A percentile compares a stretch with the other conserved stretches of the same genome.
Evolutionary conservation across 2,329 filamentous ascomycete genomes (phyloP).

Genomic region (Pseudopyricularia cyperi): DNA sequence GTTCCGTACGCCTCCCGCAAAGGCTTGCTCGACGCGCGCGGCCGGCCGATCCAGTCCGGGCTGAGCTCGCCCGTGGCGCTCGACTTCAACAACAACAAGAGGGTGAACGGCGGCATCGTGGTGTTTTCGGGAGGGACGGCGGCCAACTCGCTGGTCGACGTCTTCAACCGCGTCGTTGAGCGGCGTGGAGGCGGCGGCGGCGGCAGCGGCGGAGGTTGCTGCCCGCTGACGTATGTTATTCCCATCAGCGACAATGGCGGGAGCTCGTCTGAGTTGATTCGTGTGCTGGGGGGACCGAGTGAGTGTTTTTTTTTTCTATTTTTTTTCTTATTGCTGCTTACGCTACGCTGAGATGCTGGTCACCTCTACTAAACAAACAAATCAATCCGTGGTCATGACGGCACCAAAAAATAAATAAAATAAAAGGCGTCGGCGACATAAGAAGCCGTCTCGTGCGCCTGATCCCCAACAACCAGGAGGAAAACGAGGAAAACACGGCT

Average conservation of each 20-base stretch:
- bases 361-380: neutral
- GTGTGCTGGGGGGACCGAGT: constrained; percentile 91
- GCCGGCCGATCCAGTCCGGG: neutral
- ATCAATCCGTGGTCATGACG: neutral
- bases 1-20: neutral
- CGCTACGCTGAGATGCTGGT: neutral
- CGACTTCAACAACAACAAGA: too few species aligned
- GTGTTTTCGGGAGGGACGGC: constrained; percentile 88
- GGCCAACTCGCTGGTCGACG: constrained; percentile 87
- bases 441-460: constrained; percentile 76
- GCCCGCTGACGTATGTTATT: constrained; percentile 71
- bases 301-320: constrained; percentile 10
- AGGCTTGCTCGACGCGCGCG: neutral
- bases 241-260: constrained; percentile 95
- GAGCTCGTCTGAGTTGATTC: constrained; percentile 82
- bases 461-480: constrained; percentile 53
- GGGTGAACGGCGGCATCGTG: constrained; percentile 49
- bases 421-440: constrained; percentile 49
- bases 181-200: too few species aligned
- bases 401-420: neutral
- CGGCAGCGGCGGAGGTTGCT: too few species aligned
- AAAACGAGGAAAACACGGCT: constrained; percentile 53
- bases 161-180: constrained; percentile 57
- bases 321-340: neutral
- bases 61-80: neutral